A percentile compares a stretch with the other conserved stretches of the same genome.
These are phyloP conservation scores for Lasiodiplodia gonubiensis DNA, from an alignment of 2,329 filamentous ascomycete species.

Conservation along the genomic window DNA sequence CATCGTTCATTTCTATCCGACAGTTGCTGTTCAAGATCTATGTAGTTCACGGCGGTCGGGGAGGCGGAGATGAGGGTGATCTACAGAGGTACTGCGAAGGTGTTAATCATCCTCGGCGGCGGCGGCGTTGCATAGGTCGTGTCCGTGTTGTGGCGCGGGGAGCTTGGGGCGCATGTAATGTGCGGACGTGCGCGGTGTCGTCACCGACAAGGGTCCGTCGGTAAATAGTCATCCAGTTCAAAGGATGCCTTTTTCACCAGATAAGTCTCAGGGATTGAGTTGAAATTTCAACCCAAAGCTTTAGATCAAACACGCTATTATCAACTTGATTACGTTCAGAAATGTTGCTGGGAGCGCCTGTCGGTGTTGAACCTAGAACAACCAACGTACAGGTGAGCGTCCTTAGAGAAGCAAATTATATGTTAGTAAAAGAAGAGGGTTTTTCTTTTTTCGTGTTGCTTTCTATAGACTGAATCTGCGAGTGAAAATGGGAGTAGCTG, in stretches of 20 bases:
- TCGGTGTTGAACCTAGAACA: too few species aligned
- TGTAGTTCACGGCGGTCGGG: slow-evolving; percentile 13
- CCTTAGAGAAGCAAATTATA: too few species aligned
- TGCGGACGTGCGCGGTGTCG: background rate
- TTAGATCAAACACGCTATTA: too few species aligned
- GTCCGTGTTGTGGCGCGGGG: slow-evolving; percentile 2
- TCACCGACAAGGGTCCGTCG: background rate
- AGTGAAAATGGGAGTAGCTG: too few species aligned
- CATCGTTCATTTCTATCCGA: background rate
- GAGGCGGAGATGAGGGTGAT: background rate
- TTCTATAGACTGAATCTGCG: too few species aligned
- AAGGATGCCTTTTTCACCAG: background rate
- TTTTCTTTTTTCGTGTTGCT: too few species aligned
- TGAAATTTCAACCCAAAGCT: too few species aligned
- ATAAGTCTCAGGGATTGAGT: background rate
- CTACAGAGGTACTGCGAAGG: background rate
- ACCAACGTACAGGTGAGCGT: too few species aligned
- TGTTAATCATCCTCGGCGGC: slow-evolving; percentile 7
- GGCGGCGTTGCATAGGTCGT: background rate
- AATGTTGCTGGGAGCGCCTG: too few species aligned
- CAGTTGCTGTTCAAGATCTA: background rate
- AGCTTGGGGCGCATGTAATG: background rate
- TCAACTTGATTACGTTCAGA: too few species aligned
- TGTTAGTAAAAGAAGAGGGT: too few species aligned
- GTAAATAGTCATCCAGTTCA: background rate